These are phyloP conservation scores for Asterophora parasitica DNA, from an alignment of 768 basidiomycete genomes.

Conservation along the genomic window DNA sequence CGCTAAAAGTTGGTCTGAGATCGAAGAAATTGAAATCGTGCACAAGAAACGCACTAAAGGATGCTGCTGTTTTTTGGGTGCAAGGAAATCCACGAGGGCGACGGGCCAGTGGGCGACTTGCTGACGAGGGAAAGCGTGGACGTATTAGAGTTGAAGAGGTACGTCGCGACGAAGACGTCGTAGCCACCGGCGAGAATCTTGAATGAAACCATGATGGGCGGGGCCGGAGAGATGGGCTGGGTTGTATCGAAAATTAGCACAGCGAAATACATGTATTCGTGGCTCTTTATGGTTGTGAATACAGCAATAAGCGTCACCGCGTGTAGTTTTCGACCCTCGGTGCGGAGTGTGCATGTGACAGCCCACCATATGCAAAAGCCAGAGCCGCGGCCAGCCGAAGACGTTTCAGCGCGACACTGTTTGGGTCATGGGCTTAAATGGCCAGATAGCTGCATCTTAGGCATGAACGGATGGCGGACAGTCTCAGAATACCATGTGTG, in stretches of 20 bases:
- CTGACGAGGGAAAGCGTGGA: constrained; percentile 41
- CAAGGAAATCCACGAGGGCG: constrained; percentile 56
- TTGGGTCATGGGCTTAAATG: background rate
- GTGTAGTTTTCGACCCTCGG: background rate
- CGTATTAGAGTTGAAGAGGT: constrained; percentile 52
- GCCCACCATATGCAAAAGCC: background rate
- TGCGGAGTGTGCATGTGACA: background rate
- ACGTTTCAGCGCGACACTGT: background rate
- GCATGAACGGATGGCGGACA: too few species aligned
- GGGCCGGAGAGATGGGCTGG: background rate
- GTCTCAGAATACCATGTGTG: too few species aligned
- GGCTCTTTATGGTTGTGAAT: background rate
- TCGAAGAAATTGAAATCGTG: background rate
- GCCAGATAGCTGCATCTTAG: too few species aligned
- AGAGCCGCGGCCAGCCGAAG: background rate
- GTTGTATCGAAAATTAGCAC: background rate
- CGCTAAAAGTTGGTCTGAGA: constrained; percentile 31
- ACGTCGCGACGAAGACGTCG: constrained; percentile 55
- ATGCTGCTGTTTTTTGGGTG: constrained; percentile 55
- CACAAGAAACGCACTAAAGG: constrained; percentile 41
- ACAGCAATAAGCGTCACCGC: background rate
- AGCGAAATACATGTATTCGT: background rate
- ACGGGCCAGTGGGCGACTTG: constrained; percentile 45
- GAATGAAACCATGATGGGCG: constrained; percentile 52
- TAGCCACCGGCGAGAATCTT: constrained; percentile 69